Percentiles rank a stretch among this genome's conserved stretches.
Evolutionary conservation across 2,329 filamentous ascomycete species (phyloP).

Genomic region (Delphinella strobiligena): DNA sequence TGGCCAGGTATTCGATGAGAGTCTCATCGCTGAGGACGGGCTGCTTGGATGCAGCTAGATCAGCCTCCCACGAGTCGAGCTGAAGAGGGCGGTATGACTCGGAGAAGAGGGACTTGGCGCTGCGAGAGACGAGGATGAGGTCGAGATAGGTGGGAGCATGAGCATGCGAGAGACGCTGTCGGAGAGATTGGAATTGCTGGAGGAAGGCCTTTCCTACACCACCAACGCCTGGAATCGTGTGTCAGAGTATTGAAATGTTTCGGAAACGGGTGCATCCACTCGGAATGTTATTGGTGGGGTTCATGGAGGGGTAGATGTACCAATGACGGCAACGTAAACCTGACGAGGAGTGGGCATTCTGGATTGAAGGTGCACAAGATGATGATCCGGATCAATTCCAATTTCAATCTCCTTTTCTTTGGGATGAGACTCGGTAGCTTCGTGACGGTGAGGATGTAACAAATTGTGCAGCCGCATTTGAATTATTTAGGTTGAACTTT

Average conservation of each 20-base stretch:
- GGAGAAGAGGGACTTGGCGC: constrained; percentile 68
- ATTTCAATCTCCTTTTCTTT: not conserved
- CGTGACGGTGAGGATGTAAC: too few species aligned
- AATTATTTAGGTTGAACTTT: too few species aligned
- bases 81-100: constrained; percentile 57
- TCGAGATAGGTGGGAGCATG: constrained; percentile 53
- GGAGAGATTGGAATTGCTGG: constrained; percentile 60
- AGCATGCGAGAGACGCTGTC: constrained; percentile 42
- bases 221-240: constrained; percentile 58
- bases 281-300: too few species aligned
- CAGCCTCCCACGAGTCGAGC: constrained; percentile 46
- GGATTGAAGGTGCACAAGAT: constrained; percentile 4
- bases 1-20: constrained; percentile 64
- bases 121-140: constrained; percentile 76
- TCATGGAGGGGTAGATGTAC: constrained; percentile 15
- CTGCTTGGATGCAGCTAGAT: constrained; percentile 52
- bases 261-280: too few species aligned
- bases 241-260: too few species aligned
- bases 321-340: constrained; percentile 37
- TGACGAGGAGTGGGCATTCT: constrained; percentile 30
- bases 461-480: too few species aligned
- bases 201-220: constrained; percentile 91
- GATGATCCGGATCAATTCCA: not conserved
- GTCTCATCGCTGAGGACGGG: constrained; percentile 56
- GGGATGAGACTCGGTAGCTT: not conserved